Conservation (phyloP, 192 early-diverging fungal genomes). For the Rhizoclosmatium globosum region DNA sequence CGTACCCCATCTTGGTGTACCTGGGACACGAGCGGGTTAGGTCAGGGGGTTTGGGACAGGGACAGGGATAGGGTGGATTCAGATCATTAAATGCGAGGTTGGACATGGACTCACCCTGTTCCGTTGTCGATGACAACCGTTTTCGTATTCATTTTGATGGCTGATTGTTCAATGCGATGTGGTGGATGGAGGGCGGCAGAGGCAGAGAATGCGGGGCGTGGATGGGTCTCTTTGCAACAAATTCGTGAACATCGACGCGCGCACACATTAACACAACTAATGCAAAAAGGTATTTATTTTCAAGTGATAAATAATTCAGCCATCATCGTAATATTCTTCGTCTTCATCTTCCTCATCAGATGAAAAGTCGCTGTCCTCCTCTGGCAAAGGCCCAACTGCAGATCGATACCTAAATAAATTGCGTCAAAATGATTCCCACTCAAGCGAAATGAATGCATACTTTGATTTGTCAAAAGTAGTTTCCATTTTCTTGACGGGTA, state of each 20-base stretch:
- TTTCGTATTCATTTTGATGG: constrained; percentile 35
- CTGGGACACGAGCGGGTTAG: constrained; percentile 41
- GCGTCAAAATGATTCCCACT: too few relatives aligned
- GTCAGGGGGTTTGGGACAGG: too few relatives aligned
- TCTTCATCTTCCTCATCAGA: neutral
- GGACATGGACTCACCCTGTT: constrained; percentile 76
- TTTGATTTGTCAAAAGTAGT: constrained; percentile 3
- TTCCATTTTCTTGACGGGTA: neutral
- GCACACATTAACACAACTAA: neutral
- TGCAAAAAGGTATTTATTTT: neutral
- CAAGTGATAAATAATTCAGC: neutral
- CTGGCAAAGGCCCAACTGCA: neutral
- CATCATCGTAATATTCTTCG: constrained; percentile 5
- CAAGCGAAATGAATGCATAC: neutral
- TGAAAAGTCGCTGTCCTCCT: constrained; percentile 3
- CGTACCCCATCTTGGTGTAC: constrained; percentile 98
- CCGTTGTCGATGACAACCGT: constrained; percentile 98
- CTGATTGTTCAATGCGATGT: neutral
- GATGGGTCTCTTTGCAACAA: neutral
- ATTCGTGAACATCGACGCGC: neutral
- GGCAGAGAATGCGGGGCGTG: too few relatives aligned
- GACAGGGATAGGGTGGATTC: too few relatives aligned
- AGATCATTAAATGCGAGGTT: too few relatives aligned
- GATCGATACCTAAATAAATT: neutral
- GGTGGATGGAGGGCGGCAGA: neutral